Evolutionary conservation across 805 yeast genomes (phyloP).

Genomic region (Metschnikowia bowlesiae): DNA sequence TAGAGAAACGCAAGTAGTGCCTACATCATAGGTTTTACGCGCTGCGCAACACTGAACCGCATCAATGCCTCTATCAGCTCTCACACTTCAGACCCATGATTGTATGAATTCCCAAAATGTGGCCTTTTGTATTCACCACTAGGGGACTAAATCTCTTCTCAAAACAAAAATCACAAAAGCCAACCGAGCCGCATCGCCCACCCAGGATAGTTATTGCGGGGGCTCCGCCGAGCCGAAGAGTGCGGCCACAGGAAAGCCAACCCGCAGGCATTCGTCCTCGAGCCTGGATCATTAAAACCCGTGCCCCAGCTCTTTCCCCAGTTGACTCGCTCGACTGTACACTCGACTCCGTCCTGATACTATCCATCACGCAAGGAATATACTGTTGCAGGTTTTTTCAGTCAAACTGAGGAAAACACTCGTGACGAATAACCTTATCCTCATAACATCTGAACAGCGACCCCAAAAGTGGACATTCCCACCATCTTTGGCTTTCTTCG

Average conservation of each 20-base stretch:
- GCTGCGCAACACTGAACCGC: background rate
- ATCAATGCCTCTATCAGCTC: background rate
- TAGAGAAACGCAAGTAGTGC: background rate
- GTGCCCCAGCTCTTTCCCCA: background rate
- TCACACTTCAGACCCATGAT: background rate
- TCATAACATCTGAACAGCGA: background rate
- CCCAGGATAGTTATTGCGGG: background rate
- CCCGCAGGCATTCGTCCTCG: background rate
- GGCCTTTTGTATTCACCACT: background rate
- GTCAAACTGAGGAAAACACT: background rate
- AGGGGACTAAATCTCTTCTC: too few species aligned
- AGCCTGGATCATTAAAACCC: background rate
- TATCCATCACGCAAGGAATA: background rate
- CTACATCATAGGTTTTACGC: background rate
- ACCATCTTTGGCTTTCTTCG: background rate
- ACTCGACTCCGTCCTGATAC: background rate
- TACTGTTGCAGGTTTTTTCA: background rate
- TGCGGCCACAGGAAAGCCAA: background rate
- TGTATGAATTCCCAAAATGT: too few species aligned
- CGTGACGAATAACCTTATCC: background rate
- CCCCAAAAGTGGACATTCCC: background rate
- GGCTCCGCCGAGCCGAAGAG: background rate
- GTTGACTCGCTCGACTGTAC: conserved; percentile 1
- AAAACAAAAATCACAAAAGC: background rate
- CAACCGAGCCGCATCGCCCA: background rate